These are phyloP conservation scores for Penicillium janthinellum DNA, from an alignment of 2,329 filamentous ascomycete genomes.

Conservation along the genomic window DNA sequence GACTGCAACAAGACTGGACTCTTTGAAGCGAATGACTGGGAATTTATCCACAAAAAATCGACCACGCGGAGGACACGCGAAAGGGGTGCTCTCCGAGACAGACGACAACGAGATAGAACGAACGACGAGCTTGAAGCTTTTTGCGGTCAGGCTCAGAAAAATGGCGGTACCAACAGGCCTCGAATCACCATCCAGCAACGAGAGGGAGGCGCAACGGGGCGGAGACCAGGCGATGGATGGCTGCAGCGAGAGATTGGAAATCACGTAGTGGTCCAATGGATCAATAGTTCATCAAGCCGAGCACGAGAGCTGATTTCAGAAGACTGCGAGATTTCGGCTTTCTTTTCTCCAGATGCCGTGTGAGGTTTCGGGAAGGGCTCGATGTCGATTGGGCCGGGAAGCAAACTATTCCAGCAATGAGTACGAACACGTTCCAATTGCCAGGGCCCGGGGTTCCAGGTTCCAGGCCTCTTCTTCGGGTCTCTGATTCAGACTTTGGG, in stretches of 20 bases:
- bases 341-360: constrained; percentile 19
- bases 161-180: constrained; percentile 32
- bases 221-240: constrained; percentile 34
- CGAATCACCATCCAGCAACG: constrained; percentile 40
- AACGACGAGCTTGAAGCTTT: constrained; percentile 42
- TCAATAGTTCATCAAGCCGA: constrained; percentile 25
- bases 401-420: constrained; percentile 45
- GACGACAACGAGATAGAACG: constrained; percentile 36
- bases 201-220: constrained; percentile 19
- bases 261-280: constrained; percentile 19
- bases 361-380: constrained; percentile 33
- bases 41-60: constrained; percentile 44
- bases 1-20: constrained; percentile 45
- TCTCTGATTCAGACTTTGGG: neutral
- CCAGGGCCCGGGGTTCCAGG: neutral
- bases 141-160: constrained; percentile 36
- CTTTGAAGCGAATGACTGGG: constrained; percentile 50
- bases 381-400: constrained; percentile 35
- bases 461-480: neutral
- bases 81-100: constrained; percentile 40
- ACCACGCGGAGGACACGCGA: constrained; percentile 34
- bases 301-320: constrained; percentile 14
- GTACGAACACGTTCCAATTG: constrained; percentile 32
- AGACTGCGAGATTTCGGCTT: constrained; percentile 30
- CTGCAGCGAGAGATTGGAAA: constrained; percentile 32